Evolutionary conservation across 768 basidiomycete species (phyloP), one percentile per base, ranked within the genome.

Genomic region (Nidularia sp.): DNA sequence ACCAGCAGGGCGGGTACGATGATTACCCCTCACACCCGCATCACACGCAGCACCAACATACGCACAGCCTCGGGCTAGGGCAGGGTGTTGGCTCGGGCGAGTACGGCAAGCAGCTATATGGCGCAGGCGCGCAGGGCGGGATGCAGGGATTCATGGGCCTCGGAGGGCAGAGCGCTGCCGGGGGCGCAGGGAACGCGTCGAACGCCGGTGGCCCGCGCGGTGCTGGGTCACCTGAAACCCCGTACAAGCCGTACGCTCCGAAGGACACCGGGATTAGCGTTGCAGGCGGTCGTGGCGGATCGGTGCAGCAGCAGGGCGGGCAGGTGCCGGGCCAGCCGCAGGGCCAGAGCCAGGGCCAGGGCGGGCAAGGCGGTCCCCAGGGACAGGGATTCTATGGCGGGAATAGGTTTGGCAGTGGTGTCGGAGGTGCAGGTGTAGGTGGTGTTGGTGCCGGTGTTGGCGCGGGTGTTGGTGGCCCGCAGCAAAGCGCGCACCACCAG

Each of bases 91-190:
- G 66, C 15, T 58, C 63, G 10, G 64, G 61, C 12, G 75, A 78
- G 9, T 78, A 77, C 52, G 68, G 70, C 41, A 77, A 76, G 65
- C 75, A 70, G 56, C 57, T 76, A 50, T 78, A 77, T 57, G 80
- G 79, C 25, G 72, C 72, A 33, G 68, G 66, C 2, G 74, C 73
- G 31, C 77, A 76, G 33, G 80, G 81, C 48, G 77, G 78, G 29
- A 84, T 84, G 67, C 86, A 87, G 62, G 81, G 83, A 45, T 87
- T 88, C 62, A 85, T 87, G 78, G 82, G 84, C 15, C 77, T 85
- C 12, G 76, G 83, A 22, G 69, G 70, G 31, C 76, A 77, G 51
- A 74, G 79, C 51, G 67, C 65, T 0, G 66, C 68, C 0, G 68
- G 73, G 45, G 64, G 71, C 43, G 66, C 66, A 10, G 39, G 39